Evolutionary conservation across 352 stramenopile species (phyloP).

Genomic region (Saprolegnia parasitica): DNA sequence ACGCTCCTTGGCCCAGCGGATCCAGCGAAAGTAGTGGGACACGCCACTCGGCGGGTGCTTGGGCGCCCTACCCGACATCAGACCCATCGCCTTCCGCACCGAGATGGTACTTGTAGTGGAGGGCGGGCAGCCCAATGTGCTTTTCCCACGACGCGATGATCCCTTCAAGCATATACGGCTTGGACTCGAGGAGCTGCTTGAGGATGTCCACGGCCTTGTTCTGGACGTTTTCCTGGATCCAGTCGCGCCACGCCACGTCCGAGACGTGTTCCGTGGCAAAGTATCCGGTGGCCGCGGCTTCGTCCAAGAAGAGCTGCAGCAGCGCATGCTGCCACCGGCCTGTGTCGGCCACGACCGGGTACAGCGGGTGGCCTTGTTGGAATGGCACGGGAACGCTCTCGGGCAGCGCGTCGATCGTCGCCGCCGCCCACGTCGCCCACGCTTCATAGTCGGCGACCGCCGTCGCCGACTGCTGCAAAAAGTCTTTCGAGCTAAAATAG

Average conservation of each 20-base stretch:
- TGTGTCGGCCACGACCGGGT: slow-evolving; percentile 42
- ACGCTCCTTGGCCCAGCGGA: slow-evolving; percentile 29
- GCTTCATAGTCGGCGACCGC: slow-evolving; percentile 6
- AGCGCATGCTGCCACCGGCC: slow-evolving; percentile 49
- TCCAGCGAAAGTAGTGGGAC: slow-evolving; percentile 30
- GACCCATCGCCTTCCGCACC: neutral
- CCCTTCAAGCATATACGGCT: slow-evolving; percentile 48
- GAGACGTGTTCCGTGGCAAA: slow-evolving; percentile 45
- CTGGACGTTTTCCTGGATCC: slow-evolving; percentile 53
- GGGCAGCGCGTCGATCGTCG: slow-evolving; percentile 28
- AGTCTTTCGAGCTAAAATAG: slow-evolving; percentile 27
- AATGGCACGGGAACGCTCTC: slow-evolving; percentile 37
- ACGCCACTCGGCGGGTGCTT: slow-evolving; percentile 27
- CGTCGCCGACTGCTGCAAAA: slow-evolving; percentile 6
- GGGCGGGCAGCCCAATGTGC: slow-evolving; percentile 32
- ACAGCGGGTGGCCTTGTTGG: slow-evolving; percentile 35
- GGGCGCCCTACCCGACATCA: neutral
- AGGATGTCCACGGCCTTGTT: slow-evolving; percentile 47
- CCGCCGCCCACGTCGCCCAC: slow-evolving; percentile 16
- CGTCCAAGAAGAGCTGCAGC: slow-evolving; percentile 47
- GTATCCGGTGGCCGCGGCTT: slow-evolving; percentile 42
- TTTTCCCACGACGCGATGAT: slow-evolving; percentile 69
- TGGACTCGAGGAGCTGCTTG: slow-evolving; percentile 41
- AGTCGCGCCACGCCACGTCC: slow-evolving; percentile 49
- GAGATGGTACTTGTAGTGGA: slow-evolving; percentile 40